Percentiles rank a stretch among this genome's conserved stretches.
phyloP scores from a whole-genome alignment of 2,329 filamentous ascomycete species.

The Pyricularia grisea region DNA sequence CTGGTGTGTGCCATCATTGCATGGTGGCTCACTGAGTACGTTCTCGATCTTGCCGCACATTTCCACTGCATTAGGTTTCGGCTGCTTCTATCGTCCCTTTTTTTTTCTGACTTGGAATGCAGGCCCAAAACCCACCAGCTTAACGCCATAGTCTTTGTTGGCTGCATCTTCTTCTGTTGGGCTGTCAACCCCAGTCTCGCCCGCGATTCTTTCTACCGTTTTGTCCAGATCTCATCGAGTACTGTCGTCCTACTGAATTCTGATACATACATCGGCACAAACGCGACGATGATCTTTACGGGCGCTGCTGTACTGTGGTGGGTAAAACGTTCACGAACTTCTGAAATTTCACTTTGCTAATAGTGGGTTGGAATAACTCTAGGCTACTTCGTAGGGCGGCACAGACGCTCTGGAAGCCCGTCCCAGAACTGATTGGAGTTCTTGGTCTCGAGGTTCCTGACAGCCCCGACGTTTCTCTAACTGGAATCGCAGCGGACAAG shows the following conservation, averaged over 20 bases:
- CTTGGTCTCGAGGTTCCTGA: slow-evolving; percentile 91
- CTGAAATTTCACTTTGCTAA: background rate
- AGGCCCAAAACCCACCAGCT: slow-evolving; percentile 29
- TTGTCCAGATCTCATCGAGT: slow-evolving; percentile 23
- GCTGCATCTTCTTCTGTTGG: slow-evolving; percentile 29
- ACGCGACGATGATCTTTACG: slow-evolving; percentile 46
- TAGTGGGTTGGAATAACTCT: slow-evolving; percentile 1
- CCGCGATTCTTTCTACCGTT: slow-evolving; percentile 23
- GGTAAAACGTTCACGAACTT: background rate
- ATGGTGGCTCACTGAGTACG: slow-evolving; percentile 31
- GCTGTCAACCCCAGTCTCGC: slow-evolving; percentile 30
- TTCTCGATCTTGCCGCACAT: background rate
- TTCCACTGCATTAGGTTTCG: background rate
- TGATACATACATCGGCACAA: slow-evolving; percentile 22
- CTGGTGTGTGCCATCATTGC: slow-evolving; percentile 30
- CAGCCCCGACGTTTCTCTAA: slow-evolving; percentile 79
- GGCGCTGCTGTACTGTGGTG: slow-evolving; percentile 45
- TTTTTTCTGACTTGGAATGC: background rate
- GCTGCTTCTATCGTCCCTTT: background rate
- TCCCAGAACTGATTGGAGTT: slow-evolving; percentile 81
- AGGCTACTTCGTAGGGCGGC: slow-evolving; percentile 82
- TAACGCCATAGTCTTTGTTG: slow-evolving; percentile 30
- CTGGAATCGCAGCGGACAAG: slow-evolving; percentile 78
- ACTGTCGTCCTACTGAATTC: slow-evolving; percentile 31
- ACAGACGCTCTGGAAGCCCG: slow-evolving; percentile 82